These are phyloP conservation scores for Cucumis sativus DNA, from an alignment of 306 rosid species.

Conservation along the genomic window DNA sequence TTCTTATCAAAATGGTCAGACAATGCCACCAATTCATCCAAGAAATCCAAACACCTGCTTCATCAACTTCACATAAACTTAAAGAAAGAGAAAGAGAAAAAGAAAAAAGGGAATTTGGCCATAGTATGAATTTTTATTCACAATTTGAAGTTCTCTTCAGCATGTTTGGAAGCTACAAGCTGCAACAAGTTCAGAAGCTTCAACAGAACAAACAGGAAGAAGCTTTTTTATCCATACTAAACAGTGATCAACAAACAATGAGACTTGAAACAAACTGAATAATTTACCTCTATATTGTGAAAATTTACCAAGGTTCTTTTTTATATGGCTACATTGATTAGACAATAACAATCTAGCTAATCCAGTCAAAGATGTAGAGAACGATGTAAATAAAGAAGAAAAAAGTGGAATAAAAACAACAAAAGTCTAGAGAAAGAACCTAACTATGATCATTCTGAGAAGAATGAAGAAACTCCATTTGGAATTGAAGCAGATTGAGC, in stretches of 20 bases:
- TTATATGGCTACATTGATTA: slow-evolving; percentile 3
- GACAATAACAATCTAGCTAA: slow-evolving; percentile 2
- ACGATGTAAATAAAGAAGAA: neutral
- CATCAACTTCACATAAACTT: neutral
- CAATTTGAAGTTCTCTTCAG: neutral
- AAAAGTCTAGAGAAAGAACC: neutral
- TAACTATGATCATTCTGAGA: slow-evolving; percentile 3
- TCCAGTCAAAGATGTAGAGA: neutral
- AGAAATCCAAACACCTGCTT: neutral
- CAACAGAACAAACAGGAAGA: neutral
- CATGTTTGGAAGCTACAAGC: neutral
- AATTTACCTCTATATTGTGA: slow-evolving; percentile 9
- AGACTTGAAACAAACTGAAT: neutral
- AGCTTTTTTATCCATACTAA: neutral
- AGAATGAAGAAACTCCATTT: neutral
- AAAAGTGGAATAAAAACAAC: neutral
- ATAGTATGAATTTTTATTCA: neutral
- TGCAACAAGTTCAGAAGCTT: neutral
- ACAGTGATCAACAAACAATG: neutral
- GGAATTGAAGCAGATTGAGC: neutral
- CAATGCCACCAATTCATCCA: neutral
- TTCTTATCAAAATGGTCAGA: neutral
- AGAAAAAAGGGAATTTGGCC: neutral
- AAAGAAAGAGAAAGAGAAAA: no score
- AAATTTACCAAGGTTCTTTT: neutral